Percentiles rank a stretch among this genome's conserved stretches.
Conservation (phyloP, 2,329 filamentous ascomycete species). For the Paecilomyces formosus region DNA sequence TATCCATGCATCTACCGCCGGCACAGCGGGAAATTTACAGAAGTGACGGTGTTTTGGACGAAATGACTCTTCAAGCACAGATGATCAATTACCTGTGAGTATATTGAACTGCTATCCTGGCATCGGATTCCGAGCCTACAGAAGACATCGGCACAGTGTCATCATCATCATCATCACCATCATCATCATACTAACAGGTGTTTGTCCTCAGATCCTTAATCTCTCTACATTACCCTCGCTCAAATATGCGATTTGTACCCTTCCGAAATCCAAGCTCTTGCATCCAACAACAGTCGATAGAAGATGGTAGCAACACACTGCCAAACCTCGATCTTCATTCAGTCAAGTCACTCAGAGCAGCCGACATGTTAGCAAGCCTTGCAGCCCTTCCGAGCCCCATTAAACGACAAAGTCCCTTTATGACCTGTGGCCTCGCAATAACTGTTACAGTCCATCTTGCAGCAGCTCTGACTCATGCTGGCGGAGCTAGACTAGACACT, state of each 20-base stretch:
- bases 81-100: slow-evolving; percentile 21
- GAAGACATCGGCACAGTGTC: neutral
- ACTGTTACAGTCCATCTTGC: slow-evolving; percentile 59
- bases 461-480: neutral
- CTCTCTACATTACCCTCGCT: neutral
- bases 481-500: neutral
- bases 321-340: slow-evolving; percentile 46
- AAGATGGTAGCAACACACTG: slow-evolving; percentile 1
- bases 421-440: slow-evolving; percentile 67
- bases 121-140: neutral
- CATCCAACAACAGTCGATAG: slow-evolving; percentile 7
- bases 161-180: neutral
- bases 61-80: slow-evolving; percentile 33
- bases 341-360: slow-evolving; percentile 69
- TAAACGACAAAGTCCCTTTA: slow-evolving; percentile 66
- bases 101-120: neutral
- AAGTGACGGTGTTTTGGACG: slow-evolving; percentile 61
- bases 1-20: slow-evolving; percentile 63
- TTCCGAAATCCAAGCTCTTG: slow-evolving; percentile 8
- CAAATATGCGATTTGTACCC: neutral
- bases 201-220: neutral
- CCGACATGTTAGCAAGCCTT: slow-evolving; percentile 66
- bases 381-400: slow-evolving; percentile 49
- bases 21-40: slow-evolving; percentile 59
- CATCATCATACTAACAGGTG: neutral